Conservation (phyloP, 192 early-diverging fungal species). For the Backusella macrospora region DNA sequence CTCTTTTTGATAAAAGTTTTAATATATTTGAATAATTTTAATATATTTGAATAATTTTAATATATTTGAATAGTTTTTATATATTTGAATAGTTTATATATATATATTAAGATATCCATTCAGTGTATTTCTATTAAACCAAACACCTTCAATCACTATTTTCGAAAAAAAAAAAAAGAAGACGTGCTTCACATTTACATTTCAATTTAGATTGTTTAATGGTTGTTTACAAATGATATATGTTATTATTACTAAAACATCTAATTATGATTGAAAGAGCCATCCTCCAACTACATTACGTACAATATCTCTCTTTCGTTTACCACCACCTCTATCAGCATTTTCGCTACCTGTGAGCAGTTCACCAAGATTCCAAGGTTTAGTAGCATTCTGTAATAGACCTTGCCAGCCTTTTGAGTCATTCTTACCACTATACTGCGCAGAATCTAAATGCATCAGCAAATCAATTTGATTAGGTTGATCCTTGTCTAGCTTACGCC, state of each 20-base stretch:
- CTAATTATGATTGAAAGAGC: slow-evolving; percentile 29
- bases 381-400: slow-evolving; percentile 30
- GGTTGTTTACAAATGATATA: neutral
- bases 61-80: too few relatives aligned
- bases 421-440: slow-evolving; percentile 2
- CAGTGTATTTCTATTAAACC: too few relatives aligned
- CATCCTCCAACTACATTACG: slow-evolving; percentile 45
- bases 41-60: too few relatives aligned
- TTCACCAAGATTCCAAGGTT: slow-evolving; percentile 28
- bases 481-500: slow-evolving; percentile 45
- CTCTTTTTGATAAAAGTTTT: too few relatives aligned
- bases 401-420: slow-evolving; percentile 19
- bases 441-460: neutral
- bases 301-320: slow-evolving; percentile 46
- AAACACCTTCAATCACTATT: too few relatives aligned
- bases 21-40: too few relatives aligned
- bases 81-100: too few relatives aligned
- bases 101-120: too few relatives aligned
- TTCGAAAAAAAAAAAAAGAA: too few relatives aligned
- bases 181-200: neutral
- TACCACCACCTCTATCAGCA: slow-evolving; percentile 18
- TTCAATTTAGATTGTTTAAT: neutral
- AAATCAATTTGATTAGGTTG: slow-evolving; percentile 3
- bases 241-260: neutral
- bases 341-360: slow-evolving; percentile 15